Base-by-base conservation (phyloP, 2,329 filamentous ascomycete species). In the Escovopsis weberi region DNA sequence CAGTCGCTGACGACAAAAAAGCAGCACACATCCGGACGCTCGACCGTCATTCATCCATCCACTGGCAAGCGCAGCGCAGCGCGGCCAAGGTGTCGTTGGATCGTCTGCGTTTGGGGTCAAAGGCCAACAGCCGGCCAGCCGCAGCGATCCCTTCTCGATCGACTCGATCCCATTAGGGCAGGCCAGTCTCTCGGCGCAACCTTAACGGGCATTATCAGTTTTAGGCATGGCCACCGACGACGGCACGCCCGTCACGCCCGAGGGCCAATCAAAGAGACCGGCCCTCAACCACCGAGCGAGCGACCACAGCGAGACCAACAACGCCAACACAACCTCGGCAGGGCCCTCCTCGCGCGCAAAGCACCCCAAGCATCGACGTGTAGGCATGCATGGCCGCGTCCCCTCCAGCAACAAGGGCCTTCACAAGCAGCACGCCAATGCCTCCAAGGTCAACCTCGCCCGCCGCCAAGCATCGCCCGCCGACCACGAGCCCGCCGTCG, bases 191-290 rank as follows among this genome's bases (percentile, higher is more conserved):
- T 37, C 37, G 39, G 43, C 37, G 37, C 37, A 38, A 39, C 44
- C 34, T 12, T 35, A 38, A 41, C 35, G 36, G 32, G 19, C 15
- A 39, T 26, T 38, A 23, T 15, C 42, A 23, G n/a, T 23, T 30
- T 32, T 37, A 58, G 50, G 49, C 58, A 65, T 62, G 66, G 56
- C 61, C 53, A 60, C 59, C 53, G 67, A 68, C 52, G 65, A 69
- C 58, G 67, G 65, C 60, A 59, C 64, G 59, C 62, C 65, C 41
- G 39, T 26, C n/a, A n/a, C 43, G 51, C 58, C 62, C 50, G 58
- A 59, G 56, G 60, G 62, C 70, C 70, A 74, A 74, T 74, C 69
- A 74, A 74, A 72, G 62, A 66, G 67, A 26, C 64, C 68, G 54
- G 50, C 60, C 43, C 57, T 59, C 54, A 54, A 48, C 51, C 57